These are phyloP conservation scores for Teratosphaeriaceae sp. DNA, from an alignment of 2,329 filamentous ascomycete species.

Conservation along the genomic window DNA sequence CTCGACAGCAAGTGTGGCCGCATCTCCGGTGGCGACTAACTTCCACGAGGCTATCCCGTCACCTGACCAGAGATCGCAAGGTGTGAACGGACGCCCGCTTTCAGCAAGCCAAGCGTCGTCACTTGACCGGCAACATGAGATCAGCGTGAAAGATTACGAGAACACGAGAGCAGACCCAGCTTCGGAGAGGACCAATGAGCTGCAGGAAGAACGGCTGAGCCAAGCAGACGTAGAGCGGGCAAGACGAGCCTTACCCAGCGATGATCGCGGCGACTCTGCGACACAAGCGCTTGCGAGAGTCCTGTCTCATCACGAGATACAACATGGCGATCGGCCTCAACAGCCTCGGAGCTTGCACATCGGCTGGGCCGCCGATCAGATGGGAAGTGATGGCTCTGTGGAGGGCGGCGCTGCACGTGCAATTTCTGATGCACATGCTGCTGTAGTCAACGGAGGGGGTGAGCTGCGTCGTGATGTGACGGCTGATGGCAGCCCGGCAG, in stretches of 20 bases:
- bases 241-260: slow-evolving; percentile 18
- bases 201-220: slow-evolving; percentile 10
- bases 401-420: background rate
- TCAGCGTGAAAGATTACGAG: slow-evolving; percentile 6
- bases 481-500: too few species aligned
- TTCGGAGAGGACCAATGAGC: slow-evolving; percentile 15
- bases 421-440: background rate
- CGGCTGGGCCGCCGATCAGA: background rate
- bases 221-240: slow-evolving; percentile 21
- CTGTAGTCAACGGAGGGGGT: background rate
- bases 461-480: too few species aligned
- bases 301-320: slow-evolving; percentile 22
- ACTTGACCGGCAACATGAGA: slow-evolving; percentile 1
- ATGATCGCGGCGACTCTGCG: slow-evolving; percentile 23
- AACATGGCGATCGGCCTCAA: slow-evolving; percentile 5
- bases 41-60: slow-evolving; percentile 6
- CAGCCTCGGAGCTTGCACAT: background rate
- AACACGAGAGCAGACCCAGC: slow-evolving; percentile 4
- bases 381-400: background rate
- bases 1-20: slow-evolving; percentile 14
- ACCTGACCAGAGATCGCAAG: slow-evolving; percentile 12
- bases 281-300: slow-evolving; percentile 25
- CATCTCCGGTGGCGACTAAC: slow-evolving; percentile 15
- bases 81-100: slow-evolving; percentile 12
- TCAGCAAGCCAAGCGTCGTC: slow-evolving; percentile 2